phyloP scores from a whole-genome alignment of 352 stramenopile species.

The Phytopythium ostracodes region DNA sequence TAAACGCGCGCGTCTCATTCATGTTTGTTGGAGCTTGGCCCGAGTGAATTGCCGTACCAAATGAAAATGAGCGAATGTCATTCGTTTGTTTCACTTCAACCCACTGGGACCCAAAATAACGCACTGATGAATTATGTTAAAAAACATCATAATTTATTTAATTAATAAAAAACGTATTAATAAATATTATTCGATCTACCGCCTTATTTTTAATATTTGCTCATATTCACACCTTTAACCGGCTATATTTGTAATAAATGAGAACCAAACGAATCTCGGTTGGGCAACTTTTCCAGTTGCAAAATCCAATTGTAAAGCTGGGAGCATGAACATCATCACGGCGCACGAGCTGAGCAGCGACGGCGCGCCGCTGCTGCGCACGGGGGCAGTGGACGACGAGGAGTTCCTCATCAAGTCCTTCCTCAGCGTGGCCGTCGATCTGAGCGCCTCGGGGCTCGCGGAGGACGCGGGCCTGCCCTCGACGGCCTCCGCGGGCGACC shows the following conservation, averaged over 20 bases:
- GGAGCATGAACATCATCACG: slow-evolving; percentile 54
- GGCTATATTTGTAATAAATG: too few species aligned
- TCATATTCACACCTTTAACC: too few species aligned
- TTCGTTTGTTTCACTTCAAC: too few species aligned
- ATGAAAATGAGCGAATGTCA: too few species aligned
- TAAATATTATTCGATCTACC: neutral
- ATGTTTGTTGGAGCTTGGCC: neutral
- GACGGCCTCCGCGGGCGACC: slow-evolving; percentile 22
- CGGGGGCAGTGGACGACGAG: slow-evolving; percentile 37
- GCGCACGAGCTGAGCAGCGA: slow-evolving; percentile 34
- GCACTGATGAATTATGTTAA: too few species aligned
- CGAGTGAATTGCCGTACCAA: neutral
- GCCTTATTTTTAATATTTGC: too few species aligned
- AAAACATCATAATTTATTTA: too few species aligned
- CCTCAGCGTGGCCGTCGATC: slow-evolving; percentile 34
- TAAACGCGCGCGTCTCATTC: neutral
- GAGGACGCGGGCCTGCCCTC: slow-evolving; percentile 16
- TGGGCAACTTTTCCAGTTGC: neutral
- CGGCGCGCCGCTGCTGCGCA: slow-evolving; percentile 51
- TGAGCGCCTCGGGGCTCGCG: slow-evolving; percentile 12
- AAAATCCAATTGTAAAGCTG: neutral
- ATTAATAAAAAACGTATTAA: too few species aligned
- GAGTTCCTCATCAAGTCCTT: slow-evolving; percentile 66
- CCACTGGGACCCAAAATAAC: too few species aligned
- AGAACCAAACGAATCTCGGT: neutral